Percentiles rank a stretch among this genome's conserved stretches.
Evolutionary conservation across 768 basidiomycete genomes (phyloP).

Genomic region (Pleurotus pulmonarius): DNA sequence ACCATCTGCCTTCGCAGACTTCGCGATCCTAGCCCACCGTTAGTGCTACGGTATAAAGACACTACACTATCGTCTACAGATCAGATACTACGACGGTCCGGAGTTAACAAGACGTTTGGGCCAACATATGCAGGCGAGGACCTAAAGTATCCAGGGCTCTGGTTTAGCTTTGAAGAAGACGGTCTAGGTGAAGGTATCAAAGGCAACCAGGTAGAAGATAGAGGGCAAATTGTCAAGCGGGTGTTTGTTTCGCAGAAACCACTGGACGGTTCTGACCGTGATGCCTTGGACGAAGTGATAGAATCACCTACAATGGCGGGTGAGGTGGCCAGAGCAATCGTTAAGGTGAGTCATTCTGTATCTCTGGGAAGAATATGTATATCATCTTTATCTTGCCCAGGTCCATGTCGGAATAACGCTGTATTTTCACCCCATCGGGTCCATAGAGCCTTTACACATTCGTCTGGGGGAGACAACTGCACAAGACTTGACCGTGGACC

Average conservation of each 20-base stretch:
- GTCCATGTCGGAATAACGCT: conserved; percentile 71
- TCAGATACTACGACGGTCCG: conserved; percentile 58
- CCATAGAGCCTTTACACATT: conserved; percentile 47
- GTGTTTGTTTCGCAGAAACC: conserved; percentile 72
- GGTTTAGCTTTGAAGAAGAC: conserved; percentile 84
- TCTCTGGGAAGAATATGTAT: too few relatives aligned
- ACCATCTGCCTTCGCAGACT: conserved; percentile 72
- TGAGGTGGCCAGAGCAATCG: conserved; percentile 62
- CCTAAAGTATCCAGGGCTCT: conserved; percentile 76
- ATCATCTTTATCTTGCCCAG: conserved; percentile 28
- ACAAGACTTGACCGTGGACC: conserved; percentile 74
- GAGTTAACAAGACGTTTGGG: conserved; percentile 71
- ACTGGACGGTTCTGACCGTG: conserved; percentile 47
- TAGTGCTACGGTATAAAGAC: conserved; percentile 67
- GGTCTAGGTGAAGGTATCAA: conserved; percentile 51
- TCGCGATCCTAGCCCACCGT: conserved; percentile 61
- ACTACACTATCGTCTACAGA: conserved; percentile 56
- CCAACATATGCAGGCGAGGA: conserved; percentile 80
- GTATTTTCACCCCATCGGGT: conserved; percentile 57
- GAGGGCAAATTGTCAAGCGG: conserved; percentile 72
- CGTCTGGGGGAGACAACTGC: conserved; percentile 73
- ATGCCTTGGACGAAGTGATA: conserved; percentile 70
- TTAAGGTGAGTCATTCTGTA: conserved; percentile 45
- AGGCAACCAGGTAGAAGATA: conserved; percentile 50
- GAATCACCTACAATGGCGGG: conserved; percentile 69